Conservation (phyloP, 2,329 filamentous ascomycete genomes). For the Paracoccidioides lutzii region DNA sequence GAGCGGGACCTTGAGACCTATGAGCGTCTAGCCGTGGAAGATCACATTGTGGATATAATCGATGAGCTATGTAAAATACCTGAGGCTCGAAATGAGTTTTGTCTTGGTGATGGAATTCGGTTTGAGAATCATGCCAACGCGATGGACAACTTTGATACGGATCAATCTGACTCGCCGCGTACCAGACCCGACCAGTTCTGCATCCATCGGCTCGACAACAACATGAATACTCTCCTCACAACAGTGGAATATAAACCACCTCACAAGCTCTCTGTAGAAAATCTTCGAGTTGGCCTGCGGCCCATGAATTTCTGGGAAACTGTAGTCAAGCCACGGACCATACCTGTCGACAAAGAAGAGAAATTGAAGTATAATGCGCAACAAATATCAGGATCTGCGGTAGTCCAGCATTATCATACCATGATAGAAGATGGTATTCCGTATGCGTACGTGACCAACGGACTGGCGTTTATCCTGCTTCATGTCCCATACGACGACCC, state of each 20-base stretch:
- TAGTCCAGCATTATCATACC: constrained; percentile 1
- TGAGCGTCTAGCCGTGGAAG: too few species aligned
- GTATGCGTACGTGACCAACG: constrained; percentile 7
- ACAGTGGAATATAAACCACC: constrained; percentile 16
- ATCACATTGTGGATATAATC: too few species aligned
- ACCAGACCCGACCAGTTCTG: constrained; percentile 15
- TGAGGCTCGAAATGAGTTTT: too few species aligned
- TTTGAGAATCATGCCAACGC: too few species aligned
- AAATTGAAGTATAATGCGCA: constrained; percentile 8
- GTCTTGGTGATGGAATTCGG: too few species aligned
- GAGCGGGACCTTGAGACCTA: too few species aligned
- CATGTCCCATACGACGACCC: constrained; percentile 14
- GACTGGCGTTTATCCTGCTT: constrained; percentile 6
- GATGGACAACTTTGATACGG: too few species aligned
- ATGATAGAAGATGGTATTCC: constrained; percentile 7
- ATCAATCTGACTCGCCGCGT: constrained; percentile 2
- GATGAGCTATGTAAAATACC: too few species aligned
- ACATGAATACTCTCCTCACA: neutral
- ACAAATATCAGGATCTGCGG: too few species aligned
- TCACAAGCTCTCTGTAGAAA: constrained; percentile 12
- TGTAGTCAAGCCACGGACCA: constrained; percentile 10
- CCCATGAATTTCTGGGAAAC: constrained; percentile 11
- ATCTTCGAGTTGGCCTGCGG: constrained; percentile 9
- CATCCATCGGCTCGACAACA: constrained; percentile 10
- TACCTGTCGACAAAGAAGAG: constrained; percentile 8